These are phyloP conservation scores for Mimosa bimucronata DNA, from an alignment of 306 rosid species.

Conservation along the genomic window DNA sequence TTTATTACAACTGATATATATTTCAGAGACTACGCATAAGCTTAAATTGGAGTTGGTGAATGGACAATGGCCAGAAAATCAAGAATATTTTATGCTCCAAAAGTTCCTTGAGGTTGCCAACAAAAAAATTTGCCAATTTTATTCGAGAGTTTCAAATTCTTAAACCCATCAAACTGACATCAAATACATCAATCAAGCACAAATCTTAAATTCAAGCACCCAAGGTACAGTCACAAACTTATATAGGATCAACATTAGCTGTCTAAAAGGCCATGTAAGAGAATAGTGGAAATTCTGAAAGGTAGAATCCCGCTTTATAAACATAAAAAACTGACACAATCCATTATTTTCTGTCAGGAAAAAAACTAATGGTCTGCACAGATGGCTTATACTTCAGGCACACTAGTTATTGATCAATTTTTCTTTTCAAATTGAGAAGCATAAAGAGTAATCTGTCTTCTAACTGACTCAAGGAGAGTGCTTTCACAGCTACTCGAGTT, in stretches of 20 bases:
- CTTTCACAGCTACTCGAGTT: slow-evolving; percentile 17
- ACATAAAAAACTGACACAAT: no score
- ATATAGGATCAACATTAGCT: no score
- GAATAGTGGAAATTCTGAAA: slow-evolving; percentile 1
- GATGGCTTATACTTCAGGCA: no score
- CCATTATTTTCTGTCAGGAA: no score
- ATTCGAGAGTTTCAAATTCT: not conserved
- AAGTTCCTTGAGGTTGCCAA: not conserved
- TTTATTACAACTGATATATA: not conserved
- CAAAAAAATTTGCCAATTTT: not conserved
- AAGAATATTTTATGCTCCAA: not conserved
- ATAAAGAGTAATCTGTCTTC: no score
- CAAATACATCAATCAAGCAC: not conserved
- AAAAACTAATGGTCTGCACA: no score
- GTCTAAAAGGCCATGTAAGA: no score
- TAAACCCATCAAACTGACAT: slow-evolving; percentile 3
- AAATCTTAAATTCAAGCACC: not conserved
- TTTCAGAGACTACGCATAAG: not conserved
- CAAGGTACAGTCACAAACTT: no score
- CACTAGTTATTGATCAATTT: no score
- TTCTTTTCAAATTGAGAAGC: no score
- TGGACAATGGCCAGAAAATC: not conserved
- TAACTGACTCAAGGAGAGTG: not conserved
- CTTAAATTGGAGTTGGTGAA: not conserved
- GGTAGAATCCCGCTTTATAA: not conserved